These are phyloP conservation scores for Psidium friedrichsthalianum DNA, from an alignment of 345 rosid genomes.

Conservation along the genomic window DNA sequence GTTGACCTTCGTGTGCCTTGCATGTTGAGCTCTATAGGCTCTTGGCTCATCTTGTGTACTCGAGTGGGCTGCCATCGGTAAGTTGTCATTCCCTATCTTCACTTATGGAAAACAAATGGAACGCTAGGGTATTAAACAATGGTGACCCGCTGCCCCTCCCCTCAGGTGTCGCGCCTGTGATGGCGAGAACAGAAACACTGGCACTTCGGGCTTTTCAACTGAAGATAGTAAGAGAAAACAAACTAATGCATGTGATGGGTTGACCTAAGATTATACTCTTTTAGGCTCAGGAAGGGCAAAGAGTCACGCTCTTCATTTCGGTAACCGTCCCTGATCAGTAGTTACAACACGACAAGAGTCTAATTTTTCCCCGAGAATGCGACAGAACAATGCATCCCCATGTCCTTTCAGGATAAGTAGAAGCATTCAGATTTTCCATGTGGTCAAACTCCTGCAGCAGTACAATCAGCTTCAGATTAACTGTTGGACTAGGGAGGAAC, in stretches of 20 bases:
- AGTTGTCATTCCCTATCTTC: not conserved
- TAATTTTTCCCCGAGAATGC: not conserved
- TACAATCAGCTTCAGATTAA: not conserved
- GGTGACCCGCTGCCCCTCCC: not conserved
- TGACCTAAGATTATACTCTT: not conserved
- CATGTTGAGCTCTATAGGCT: not conserved
- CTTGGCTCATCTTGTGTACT: not conserved
- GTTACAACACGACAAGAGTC: not conserved
- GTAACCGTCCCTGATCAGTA: not conserved
- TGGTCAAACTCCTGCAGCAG: not conserved
- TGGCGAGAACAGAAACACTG: not conserved
- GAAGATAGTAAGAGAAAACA: not conserved
- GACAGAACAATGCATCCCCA: not conserved
- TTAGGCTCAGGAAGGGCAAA: not conserved
- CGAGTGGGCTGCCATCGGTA: not conserved
- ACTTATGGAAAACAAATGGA: not conserved
- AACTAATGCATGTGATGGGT: not conserved
- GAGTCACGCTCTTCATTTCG: not conserved
- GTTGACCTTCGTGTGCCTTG: not conserved
- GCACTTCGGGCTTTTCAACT: not conserved
- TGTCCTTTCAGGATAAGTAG: not conserved
- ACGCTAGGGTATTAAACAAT: not conserved
- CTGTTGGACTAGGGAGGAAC: not conserved
- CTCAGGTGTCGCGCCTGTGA: not conserved
- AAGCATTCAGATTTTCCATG: not conserved